These are phyloP conservation scores for Sistotremastrum suecicum DNA, from an alignment of 768 basidiomycete genomes.

Conservation along the genomic window DNA sequence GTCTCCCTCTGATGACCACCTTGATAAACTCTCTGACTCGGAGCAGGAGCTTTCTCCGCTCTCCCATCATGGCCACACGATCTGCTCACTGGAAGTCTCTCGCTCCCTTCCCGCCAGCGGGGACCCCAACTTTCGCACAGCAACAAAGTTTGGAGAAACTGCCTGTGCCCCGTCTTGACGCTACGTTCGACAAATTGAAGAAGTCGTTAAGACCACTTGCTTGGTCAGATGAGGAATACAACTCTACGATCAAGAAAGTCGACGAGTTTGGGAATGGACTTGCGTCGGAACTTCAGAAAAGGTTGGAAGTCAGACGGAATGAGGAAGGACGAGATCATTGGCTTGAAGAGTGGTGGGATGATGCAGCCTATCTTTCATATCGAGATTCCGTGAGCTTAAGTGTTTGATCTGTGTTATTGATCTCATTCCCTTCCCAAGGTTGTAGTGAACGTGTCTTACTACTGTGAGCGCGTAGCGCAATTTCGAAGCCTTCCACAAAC, in stretches of 20 bases:
- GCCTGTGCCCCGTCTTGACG: conserved; percentile 56
- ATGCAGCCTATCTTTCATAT: conserved; percentile 67
- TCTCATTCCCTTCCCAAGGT: conserved; percentile 28
- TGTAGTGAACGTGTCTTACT: conserved; percentile 89
- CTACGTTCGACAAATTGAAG: conserved; percentile 57
- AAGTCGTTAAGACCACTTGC: conserved; percentile 63
- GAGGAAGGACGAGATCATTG: conserved; percentile 46
- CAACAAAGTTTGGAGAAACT: conserved; percentile 54
- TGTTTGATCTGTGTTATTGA: background rate
- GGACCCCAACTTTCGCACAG: conserved; percentile 47
- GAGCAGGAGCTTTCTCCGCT: background rate
- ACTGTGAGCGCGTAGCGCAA: conserved; percentile 36
- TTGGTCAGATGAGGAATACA: conserved; percentile 43
- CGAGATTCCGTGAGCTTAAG: conserved; percentile 54
- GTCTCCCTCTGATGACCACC: too few species aligned
- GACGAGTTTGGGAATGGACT: conserved; percentile 38
- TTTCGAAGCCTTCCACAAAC: background rate
- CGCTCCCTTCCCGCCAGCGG: conserved; percentile 43
- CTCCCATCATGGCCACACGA: conserved; percentile 16
- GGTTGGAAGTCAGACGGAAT: conserved; percentile 40
- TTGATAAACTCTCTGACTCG: too few species aligned
- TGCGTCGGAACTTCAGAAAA: conserved; percentile 43
- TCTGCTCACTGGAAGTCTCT: conserved; percentile 57
- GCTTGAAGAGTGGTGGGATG: conserved; percentile 95
- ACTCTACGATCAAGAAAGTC: conserved; percentile 43